These are phyloP conservation scores for Tillandsia fasciculata DNA, from an alignment of 176 grass and related monocot genomes.

Conservation along the genomic window DNA sequence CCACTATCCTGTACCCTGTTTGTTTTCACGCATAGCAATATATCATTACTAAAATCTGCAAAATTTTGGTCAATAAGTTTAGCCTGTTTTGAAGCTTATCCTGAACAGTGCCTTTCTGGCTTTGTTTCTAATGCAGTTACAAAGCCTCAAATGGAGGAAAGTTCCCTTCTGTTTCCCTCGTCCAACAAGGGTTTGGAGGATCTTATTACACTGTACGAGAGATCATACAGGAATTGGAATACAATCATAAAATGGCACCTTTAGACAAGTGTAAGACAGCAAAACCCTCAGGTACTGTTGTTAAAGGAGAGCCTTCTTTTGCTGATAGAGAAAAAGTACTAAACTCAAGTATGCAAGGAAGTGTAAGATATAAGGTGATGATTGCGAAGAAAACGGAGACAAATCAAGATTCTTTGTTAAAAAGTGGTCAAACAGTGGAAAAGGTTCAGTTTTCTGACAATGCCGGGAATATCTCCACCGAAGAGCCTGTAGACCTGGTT, in stretches of 20 bases:
- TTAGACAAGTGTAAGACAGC: constrained; percentile 11
- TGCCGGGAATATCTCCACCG: background rate
- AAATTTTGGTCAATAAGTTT: too few relatives aligned
- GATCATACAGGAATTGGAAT: constrained; percentile 50
- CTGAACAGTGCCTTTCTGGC: background rate
- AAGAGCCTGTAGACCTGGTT: constrained; percentile 3
- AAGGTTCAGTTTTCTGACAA: constrained; percentile 12
- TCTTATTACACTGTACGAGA: constrained; percentile 31
- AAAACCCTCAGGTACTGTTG: constrained; percentile 11
- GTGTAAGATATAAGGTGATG: constrained; percentile 7
- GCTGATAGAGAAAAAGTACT: background rate
- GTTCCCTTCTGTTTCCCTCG: constrained; percentile 16
- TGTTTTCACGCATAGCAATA: too few relatives aligned
- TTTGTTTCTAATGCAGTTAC: constrained; percentile 45
- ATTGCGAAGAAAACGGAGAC: background rate
- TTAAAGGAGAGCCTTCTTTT: constrained; percentile 5
- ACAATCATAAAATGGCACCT: constrained; percentile 27
- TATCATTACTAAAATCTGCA: too few relatives aligned
- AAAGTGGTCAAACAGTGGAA: constrained; percentile 24
- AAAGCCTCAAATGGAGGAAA: constrained; percentile 49
- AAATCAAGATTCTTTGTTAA: background rate
- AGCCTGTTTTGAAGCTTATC: constrained; percentile 4
- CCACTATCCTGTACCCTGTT: too few relatives aligned
- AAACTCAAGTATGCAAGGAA: background rate
- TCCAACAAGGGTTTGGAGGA: constrained; percentile 36